phyloP scores from a whole-genome alignment of 768 basidiomycete genomes.

The Trametes meyenii region DNA sequence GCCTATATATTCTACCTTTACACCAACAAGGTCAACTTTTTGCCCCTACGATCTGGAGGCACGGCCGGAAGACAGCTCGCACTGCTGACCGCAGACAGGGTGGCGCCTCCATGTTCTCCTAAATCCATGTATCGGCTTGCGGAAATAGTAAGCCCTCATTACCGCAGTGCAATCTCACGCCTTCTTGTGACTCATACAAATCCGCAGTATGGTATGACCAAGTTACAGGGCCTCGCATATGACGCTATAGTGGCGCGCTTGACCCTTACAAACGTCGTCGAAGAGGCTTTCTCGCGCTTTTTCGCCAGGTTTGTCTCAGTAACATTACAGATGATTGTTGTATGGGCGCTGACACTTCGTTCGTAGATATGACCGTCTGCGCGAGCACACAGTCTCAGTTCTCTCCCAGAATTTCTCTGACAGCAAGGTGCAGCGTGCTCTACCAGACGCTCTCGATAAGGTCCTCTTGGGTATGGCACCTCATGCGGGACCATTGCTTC shows the following conservation, averaged over 20 bases:
- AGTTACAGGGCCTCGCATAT: conserved; percentile 24
- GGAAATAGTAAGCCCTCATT: conserved; percentile 20
- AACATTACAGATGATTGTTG: background rate
- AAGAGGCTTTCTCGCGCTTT: conserved; percentile 32
- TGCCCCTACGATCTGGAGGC: conserved; percentile 34
- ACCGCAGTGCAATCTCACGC: background rate
- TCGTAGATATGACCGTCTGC: conserved; percentile 21
- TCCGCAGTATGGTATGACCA: conserved; percentile 25
- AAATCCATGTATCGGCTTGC: conserved; percentile 31
- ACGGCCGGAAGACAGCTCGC: conserved; percentile 1
- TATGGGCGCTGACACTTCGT: background rate
- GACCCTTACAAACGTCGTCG: conserved; percentile 24
- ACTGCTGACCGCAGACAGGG: background rate
- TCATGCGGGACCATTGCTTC: conserved; percentile 10
- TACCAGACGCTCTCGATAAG: conserved; percentile 5
- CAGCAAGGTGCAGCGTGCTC: background rate
- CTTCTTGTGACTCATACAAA: background rate
- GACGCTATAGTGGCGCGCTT: conserved; percentile 14
- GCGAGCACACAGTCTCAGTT: conserved; percentile 16
- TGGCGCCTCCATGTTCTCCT: conserved; percentile 23
- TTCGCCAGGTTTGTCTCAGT: conserved; percentile 23
- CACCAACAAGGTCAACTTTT: conserved; percentile 38
- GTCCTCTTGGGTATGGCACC: conserved; percentile 17
- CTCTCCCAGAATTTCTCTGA: conserved; percentile 10
- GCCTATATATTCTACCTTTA: conserved; percentile 44